These are phyloP conservation scores for Suhomyces kunorum DNA, from an alignment of 1,139 yeast genomes.

Conservation along the genomic window DNA sequence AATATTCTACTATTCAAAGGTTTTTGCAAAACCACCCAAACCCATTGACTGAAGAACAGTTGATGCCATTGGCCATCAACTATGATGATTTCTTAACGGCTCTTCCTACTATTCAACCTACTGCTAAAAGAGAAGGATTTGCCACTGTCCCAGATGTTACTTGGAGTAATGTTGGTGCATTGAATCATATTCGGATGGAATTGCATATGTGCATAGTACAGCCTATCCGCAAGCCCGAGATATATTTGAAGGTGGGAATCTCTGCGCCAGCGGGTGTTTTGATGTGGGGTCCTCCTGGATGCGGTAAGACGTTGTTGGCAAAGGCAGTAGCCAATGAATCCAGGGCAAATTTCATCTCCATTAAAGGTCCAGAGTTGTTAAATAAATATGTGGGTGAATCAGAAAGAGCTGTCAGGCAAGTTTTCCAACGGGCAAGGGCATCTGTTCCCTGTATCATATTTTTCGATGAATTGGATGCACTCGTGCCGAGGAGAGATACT, in stretches of 20 bases:
- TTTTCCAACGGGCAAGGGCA: slow-evolving; percentile 90
- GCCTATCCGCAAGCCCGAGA: slow-evolving; percentile 90
- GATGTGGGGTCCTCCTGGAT: slow-evolving; percentile 99
- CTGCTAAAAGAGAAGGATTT: slow-evolving; percentile 97
- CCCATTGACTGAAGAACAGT: slow-evolving; percentile 73
- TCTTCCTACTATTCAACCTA: slow-evolving; percentile 91
- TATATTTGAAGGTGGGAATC: slow-evolving; percentile 88
- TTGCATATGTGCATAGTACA: slow-evolving; percentile 97
- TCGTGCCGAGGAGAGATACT: slow-evolving; percentile 91
- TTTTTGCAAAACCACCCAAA: slow-evolving; percentile 76
- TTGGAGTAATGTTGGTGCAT: slow-evolving; percentile 95
- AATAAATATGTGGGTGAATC: slow-evolving; percentile 97
- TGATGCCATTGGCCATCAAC: slow-evolving; percentile 71
- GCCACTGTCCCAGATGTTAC: slow-evolving; percentile 98
- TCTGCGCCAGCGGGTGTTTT: slow-evolving; percentile 96
- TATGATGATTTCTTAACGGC: slow-evolving; percentile 82
- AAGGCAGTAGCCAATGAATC: slow-evolving; percentile 98
- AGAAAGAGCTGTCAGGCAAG: slow-evolving; percentile 93
- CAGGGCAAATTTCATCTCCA: slow-evolving; percentile 90
- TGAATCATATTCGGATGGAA: slow-evolving; percentile 77
- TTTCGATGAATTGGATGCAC: slow-evolving; percentile 93
- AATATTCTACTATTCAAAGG: slow-evolving; percentile 66
- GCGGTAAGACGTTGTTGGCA: slow-evolving; percentile 94
- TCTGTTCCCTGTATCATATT: slow-evolving; percentile 94
- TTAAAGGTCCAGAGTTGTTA: slow-evolving; percentile 90